Base-by-base conservation (phyloP, 2,329 filamentous ascomycete species). In the Colletotrichum costaricense region DNA sequence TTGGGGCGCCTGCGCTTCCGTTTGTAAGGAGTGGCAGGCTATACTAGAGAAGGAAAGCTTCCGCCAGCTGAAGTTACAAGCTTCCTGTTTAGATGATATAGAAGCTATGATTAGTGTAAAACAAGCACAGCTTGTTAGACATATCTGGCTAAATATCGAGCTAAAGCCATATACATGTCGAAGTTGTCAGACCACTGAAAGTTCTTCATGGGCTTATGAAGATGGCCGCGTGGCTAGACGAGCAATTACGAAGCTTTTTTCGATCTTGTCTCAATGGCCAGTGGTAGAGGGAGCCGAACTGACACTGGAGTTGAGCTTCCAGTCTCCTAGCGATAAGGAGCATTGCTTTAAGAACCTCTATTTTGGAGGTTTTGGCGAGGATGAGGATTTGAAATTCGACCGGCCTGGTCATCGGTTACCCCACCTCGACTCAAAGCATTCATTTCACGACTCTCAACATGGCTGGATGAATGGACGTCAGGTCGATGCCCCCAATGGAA, bases 21-120 rank as follows among this genome's bases (percentile, higher is more conserved):
- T 82, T 9, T 82, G 79, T 76, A 81, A 67, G 76, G 81, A 82
- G 78, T 84, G 80, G 81, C 80, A 81, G 70, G 8, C 62, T 57
- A 65, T 78, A 69, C 64, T 83, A 28, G 79, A 82, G 72, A 78
- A 74, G 56, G 56, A 22, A 38, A 82, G 78, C 59, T 82, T 82
- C 62, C 55, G 58, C 68, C 75, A 75, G 69, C 59, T 82, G 1
- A 80, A 77, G 55, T 69, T 83, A 28, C 58, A 60, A 57, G 54
- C 66, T 38, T 67, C 78, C 66, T 78, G 77, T 69, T 76, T 81
- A 7, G 76, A 77, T 16, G 70, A 76, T 22, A 76, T 80, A 60
- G 57, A 76, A 72, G 12, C 12, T 19, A 73, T 80, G 5, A 52
- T 78, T 58, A 58, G 67, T 5, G 69, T 19, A 14, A 19, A 16